Evolutionary conservation across 164 flowering plant genomes (phyloP).

Genomic region (Vitis cinerea): DNA sequence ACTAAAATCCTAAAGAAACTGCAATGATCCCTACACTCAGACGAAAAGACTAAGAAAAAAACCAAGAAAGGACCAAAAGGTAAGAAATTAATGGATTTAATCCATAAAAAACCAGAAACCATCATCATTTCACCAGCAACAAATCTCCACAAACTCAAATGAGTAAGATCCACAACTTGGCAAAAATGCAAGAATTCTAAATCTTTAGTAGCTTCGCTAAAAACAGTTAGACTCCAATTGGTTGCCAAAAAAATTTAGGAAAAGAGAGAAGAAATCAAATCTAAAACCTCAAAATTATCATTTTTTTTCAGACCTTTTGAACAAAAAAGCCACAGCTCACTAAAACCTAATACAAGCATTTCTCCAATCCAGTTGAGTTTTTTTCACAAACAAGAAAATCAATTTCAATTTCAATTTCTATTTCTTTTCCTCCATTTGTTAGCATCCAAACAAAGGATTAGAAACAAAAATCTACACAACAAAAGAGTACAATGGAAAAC

Average conservation of each 20-base stretch:
- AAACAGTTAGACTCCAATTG: neutral
- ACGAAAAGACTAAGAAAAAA: neutral
- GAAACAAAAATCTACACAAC: neutral
- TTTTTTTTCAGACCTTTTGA: neutral
- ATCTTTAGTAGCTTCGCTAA: neutral
- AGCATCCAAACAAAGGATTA: neutral
- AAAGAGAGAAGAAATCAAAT: neutral
- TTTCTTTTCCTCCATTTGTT: neutral
- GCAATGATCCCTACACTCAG: neutral
- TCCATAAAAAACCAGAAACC: neutral
- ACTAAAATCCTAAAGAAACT: neutral
- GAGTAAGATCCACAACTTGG: constrained; percentile 10
- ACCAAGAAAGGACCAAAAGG: neutral
- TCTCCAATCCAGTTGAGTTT: neutral
- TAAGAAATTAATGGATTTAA: neutral
- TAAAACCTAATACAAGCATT: neutral
- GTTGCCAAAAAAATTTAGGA: neutral
- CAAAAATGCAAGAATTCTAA: neutral
- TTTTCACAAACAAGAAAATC: no score
- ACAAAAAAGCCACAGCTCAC: neutral
- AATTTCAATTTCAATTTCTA: no score
- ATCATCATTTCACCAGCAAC: no score
- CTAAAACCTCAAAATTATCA: neutral
- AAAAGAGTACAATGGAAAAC: neutral
- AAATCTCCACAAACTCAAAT: neutral